Percentiles rank a stretch among this genome's conserved stretches.
Conservation (phyloP, 2,329 filamentous ascomycete genomes). For the Gnomoniopsis sp. region DNA sequence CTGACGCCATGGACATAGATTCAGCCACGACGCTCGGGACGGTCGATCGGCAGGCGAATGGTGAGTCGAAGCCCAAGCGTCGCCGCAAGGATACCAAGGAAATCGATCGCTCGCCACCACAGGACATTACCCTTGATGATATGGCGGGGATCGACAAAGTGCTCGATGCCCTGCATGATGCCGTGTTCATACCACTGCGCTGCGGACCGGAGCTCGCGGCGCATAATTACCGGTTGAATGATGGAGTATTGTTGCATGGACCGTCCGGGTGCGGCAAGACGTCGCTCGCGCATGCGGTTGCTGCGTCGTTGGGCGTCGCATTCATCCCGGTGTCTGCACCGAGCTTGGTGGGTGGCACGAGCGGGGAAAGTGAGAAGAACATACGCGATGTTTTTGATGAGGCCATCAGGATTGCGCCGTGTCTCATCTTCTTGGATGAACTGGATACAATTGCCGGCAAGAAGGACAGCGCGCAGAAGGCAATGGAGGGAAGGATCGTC, state of each 20-base stretch:
- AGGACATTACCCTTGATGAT: conserved; percentile 65
- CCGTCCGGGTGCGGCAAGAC: conserved; percentile 87
- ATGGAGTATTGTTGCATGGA: conserved; percentile 75
- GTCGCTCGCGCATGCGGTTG: conserved; percentile 76
- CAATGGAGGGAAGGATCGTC: conserved; percentile 87
- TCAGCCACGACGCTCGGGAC: conserved; percentile 25
- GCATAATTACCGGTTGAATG: conserved; percentile 65
- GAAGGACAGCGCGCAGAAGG: conserved; percentile 75
- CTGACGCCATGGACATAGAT: conserved; percentile 23
- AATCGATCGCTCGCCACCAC: conserved; percentile 62
- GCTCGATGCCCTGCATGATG: conserved; percentile 64
- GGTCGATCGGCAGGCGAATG: conserved; percentile 55
- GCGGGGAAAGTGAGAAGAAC: conserved; percentile 84
- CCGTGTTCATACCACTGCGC: conserved; percentile 70
- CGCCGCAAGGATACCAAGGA: conserved; percentile 51
- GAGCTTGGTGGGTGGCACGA: conserved; percentile 81
- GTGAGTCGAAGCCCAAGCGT: conserved; percentile 65
- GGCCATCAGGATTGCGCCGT: conserved; percentile 80
- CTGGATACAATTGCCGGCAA: conserved; percentile 90
- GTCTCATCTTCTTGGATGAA: conserved; percentile 87
- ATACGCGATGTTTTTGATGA: conserved; percentile 84
- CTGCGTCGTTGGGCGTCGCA: conserved; percentile 69
- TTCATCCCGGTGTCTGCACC: conserved; percentile 82
- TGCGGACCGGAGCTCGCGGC: conserved; percentile 62
- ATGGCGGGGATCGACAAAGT: conserved; percentile 75